phyloP scores from a whole-genome alignment of 352 stramenopile genomes.

The Pythium plurisporium region DNA sequence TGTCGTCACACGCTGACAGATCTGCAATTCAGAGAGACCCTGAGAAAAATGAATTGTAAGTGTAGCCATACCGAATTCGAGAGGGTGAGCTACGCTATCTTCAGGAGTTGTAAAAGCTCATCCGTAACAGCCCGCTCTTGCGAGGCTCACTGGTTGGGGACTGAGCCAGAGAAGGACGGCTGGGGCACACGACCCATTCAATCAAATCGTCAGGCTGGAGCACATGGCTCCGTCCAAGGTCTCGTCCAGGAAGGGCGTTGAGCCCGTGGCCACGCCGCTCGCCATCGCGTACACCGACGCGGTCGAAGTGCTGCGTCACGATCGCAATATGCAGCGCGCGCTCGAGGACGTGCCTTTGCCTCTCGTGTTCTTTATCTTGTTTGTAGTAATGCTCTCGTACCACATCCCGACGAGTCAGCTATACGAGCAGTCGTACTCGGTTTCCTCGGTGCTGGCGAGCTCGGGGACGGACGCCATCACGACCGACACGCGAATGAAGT shows the following conservation, averaged over 20 bases:
- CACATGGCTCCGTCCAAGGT: constrained; percentile 1
- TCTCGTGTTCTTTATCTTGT: constrained; percentile 69
- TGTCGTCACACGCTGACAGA: background rate
- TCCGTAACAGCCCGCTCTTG: too few species aligned
- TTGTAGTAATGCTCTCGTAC: constrained; percentile 60
- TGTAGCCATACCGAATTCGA: constrained; percentile 9
- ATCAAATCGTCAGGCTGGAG: background rate
- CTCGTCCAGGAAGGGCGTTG: background rate
- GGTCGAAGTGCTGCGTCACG: constrained; percentile 30
- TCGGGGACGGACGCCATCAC: constrained; percentile 41
- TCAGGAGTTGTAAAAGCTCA: too few species aligned
- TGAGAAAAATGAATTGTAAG: constrained; percentile 18
- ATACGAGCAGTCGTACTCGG: constrained; percentile 75
- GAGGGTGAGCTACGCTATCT: constrained; percentile 3
- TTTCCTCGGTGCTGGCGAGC: constrained; percentile 67
- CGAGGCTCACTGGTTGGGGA: too few species aligned
- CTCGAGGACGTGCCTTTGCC: constrained; percentile 52
- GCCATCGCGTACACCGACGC: constrained; percentile 21
- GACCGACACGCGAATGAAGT: constrained; percentile 31
- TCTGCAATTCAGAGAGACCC: constrained; percentile 6
- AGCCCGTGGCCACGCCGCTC: background rate
- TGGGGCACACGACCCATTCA: background rate
- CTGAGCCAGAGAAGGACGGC: background rate
- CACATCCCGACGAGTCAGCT: constrained; percentile 69
- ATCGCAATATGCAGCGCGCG: constrained; percentile 30